phyloP scores from a whole-genome alignment of 176 grass and related monocot species.

The Carex parvula region DNA sequence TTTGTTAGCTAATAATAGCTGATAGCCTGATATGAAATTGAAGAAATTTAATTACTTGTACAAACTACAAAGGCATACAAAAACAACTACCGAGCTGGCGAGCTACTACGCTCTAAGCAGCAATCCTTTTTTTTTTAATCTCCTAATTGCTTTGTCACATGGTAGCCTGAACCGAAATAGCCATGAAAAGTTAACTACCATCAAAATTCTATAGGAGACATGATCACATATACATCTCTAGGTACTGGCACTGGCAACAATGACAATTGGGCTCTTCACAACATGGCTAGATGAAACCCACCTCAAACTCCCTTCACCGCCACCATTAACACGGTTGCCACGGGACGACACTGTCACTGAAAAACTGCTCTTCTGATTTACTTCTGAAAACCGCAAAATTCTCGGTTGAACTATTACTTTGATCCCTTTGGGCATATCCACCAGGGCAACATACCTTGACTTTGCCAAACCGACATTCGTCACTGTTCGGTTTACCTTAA shows the following conservation, averaged over 20 bases:
- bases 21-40: background rate
- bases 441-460: conserved; percentile 45
- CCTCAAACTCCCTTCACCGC: conserved; percentile 61
- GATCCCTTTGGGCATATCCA: conserved; percentile 60
- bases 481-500: conserved; percentile 65
- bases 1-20: background rate
- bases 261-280: conserved; percentile 63
- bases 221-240: background rate
- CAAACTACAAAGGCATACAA: background rate
- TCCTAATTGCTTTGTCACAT: conserved; percentile 5
- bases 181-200: background rate
- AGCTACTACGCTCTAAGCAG: too few relatives aligned
- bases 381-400: conserved; percentile 44
- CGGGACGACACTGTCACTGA: conserved; percentile 46
- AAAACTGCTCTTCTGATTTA: conserved; percentile 73
- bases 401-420: conserved; percentile 54
- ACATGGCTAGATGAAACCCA: conserved; percentile 63
- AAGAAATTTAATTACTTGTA: background rate
- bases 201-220: conserved; percentile 19
- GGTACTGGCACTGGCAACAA: conserved; percentile 37
- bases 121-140: too few relatives aligned
- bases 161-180: background rate
- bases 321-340: conserved; percentile 26
- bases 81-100: conserved; percentile 8
- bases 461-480: conserved; percentile 61